Conservation (phyloP, 148 eudicot species). For the Mesembryanthemum crystallinum region DNA sequence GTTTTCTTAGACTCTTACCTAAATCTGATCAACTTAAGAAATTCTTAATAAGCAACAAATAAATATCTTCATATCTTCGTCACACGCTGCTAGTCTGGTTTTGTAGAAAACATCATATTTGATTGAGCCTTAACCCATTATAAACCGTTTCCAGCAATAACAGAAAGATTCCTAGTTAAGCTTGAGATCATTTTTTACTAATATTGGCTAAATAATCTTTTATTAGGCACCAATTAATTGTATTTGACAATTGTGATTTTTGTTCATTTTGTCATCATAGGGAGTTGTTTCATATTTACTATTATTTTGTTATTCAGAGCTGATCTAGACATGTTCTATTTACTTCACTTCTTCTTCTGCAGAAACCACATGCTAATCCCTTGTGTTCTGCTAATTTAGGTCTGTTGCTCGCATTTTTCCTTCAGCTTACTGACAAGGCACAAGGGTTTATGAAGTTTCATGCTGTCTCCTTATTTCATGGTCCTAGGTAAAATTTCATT, state of each 20-base stretch:
- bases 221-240: not conserved
- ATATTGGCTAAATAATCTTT: not conserved
- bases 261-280: not conserved
- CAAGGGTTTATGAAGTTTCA: conserved; percentile 4
- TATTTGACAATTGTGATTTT: not conserved
- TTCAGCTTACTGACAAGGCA: not conserved
- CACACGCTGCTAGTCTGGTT: too few relatives aligned
- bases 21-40: not conserved
- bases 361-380: conserved; percentile 5
- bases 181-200: too few relatives aligned
- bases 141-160: too few relatives aligned
- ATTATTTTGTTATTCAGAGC: not conserved
- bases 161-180: too few relatives aligned
- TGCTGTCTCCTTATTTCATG: conserved; percentile 12
- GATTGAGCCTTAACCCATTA: too few relatives aligned
- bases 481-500: conserved; percentile 22
- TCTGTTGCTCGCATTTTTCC: not conserved
- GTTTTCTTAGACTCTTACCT: not conserved
- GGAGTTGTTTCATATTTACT: not conserved
- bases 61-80: too few relatives aligned
- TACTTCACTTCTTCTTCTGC: conserved; percentile 3
- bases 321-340: not conserved
- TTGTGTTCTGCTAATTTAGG: conserved; percentile 2
- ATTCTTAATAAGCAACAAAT: too few relatives aligned
- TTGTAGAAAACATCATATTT: too few relatives aligned